Evolutionary conservation across 106 monocot genomes (phyloP), one percentile per base, ranked within the genome.

Genomic region (Phalaenopsis aphrodite): DNA sequence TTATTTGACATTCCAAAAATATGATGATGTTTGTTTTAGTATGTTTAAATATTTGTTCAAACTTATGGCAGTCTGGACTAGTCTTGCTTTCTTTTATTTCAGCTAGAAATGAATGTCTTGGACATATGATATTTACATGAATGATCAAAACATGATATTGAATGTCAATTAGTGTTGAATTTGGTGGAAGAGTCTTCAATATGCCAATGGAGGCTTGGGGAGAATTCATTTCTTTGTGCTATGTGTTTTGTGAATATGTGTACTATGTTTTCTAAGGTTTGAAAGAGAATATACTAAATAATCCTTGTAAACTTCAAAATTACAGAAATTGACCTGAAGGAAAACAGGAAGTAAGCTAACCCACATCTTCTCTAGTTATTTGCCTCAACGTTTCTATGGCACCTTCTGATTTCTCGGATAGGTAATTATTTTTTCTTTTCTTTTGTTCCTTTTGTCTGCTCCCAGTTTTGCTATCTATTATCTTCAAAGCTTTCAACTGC

Each of bases 331-430:
- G 2, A 69, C 30, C 37, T 37, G 1, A 69, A 69, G 38, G 69
- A 69, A 37, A 37, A 69, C 69, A 69, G 38, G 69, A 39, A 37
- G 39, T 8, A 69, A 37, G 30, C 74, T 43, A 42, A 74, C 8
- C 42, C 74, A 3, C 4, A 10, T 36, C 38, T 74, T 74, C 42
- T 74, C 46, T 23, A 17, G 21, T 48, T 76, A 24, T 43, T 42
- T 38, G 2, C 5, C 11, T 45, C 3, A 76, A 7, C 21, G 48
- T 2, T 76, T 76, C 48, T 12, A 79, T 81, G 87, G 78, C 87
- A 48, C 55, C 87, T 24, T 68, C 87, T 42, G 84, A 87, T 81
- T 56, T 84, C 80, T 66, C 83, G 72, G 39, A 49, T 71, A 80
- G 75, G 87, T 87, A 84, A 36, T 15, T 41, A 17, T 36, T 77